Conservation (phyloP, 352 stramenopile genomes). For the Globisporangium polare region DNA sequence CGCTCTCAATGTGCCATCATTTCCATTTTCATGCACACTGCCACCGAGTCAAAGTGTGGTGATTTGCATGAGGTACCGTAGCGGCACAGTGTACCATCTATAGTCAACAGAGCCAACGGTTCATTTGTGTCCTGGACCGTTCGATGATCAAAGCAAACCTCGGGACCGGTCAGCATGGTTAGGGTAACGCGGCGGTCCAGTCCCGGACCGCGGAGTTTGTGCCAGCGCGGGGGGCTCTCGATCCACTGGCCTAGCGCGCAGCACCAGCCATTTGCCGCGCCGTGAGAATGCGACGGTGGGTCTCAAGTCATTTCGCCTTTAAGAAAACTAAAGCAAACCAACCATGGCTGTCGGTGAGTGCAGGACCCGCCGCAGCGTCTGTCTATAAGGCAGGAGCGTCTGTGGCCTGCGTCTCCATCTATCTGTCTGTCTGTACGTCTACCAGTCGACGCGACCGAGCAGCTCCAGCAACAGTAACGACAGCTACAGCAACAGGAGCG, state of each 20-base stretch:
- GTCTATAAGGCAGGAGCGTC: not conserved
- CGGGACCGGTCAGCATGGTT: not conserved
- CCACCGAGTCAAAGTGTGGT: not conserved
- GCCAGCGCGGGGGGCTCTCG: slow-evolving; percentile 1
- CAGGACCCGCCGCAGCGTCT: not conserved
- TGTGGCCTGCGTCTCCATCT: not conserved
- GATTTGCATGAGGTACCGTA: not conserved
- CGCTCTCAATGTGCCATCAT: not conserved
- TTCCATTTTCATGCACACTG: not conserved
- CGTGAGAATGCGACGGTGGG: slow-evolving; percentile 13
- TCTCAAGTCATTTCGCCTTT: slow-evolving; percentile 83
- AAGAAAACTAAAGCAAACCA: slow-evolving; percentile 76
- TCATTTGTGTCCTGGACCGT: not conserved
- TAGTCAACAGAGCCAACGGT: not conserved
- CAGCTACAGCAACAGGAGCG: too few species aligned
- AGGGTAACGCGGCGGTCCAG: not conserved
- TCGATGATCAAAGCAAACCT: not conserved
- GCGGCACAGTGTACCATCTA: not conserved
- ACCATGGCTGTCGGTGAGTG: slow-evolving; percentile 86
- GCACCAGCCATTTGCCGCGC: slow-evolving; percentile 57
- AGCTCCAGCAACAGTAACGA: too few species aligned
- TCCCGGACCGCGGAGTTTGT: not conserved
- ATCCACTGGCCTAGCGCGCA: slow-evolving; percentile 20
- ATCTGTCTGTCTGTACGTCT: slow-evolving; percentile 8
- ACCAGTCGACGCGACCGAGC: not conserved